Evolutionary conservation across 2,329 filamentous ascomycete genomes (phyloP).

Genomic region (Talaromyces sp.): DNA sequence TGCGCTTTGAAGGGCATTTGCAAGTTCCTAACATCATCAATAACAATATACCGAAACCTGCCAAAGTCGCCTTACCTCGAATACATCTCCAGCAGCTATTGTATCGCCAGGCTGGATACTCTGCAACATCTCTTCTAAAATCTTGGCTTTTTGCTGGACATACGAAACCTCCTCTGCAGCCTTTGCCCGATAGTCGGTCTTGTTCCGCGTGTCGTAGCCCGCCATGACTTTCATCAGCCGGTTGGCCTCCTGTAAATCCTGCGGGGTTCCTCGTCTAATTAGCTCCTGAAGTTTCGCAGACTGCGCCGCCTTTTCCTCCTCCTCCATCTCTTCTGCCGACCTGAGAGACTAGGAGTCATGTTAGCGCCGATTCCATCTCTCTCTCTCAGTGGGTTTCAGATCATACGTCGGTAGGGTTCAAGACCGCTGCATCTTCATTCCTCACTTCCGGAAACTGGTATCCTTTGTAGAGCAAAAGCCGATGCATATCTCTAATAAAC

Average conservation of each 20-base stretch:
- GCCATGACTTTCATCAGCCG: constrained; percentile 99
- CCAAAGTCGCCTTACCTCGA: constrained; percentile 46
- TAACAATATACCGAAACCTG: not conserved
- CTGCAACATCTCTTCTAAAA: constrained; percentile 89
- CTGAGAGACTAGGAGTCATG: constrained; percentile 69
- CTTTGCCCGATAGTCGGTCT: constrained; percentile 96
- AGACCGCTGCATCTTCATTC: constrained; percentile 87
- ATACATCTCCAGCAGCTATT: constrained; percentile 65
- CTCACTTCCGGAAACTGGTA: constrained; percentile 92
- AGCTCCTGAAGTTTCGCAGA: constrained; percentile 97
- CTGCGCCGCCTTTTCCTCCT: constrained; percentile 89
- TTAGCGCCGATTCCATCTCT: constrained; percentile 22
- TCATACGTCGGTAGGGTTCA: constrained; percentile 94
- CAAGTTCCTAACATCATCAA: constrained; percentile 62
- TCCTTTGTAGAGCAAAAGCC: constrained; percentile 90
- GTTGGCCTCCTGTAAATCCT: constrained; percentile 94
- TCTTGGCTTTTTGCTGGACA: constrained; percentile 89
- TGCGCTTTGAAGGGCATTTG: constrained; percentile 80
- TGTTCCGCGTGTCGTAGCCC: constrained; percentile 88
- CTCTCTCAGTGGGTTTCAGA: not conserved
- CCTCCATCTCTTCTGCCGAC: constrained; percentile 97
- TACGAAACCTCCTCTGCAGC: constrained; percentile 91
- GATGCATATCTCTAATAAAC: constrained; percentile 96
- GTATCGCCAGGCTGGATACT: constrained; percentile 75
- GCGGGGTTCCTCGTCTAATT: constrained; percentile 83